Evolutionary conservation across 2,329 filamentous ascomycete species (phyloP).

Genomic region (Diaporthe sp.): DNA sequence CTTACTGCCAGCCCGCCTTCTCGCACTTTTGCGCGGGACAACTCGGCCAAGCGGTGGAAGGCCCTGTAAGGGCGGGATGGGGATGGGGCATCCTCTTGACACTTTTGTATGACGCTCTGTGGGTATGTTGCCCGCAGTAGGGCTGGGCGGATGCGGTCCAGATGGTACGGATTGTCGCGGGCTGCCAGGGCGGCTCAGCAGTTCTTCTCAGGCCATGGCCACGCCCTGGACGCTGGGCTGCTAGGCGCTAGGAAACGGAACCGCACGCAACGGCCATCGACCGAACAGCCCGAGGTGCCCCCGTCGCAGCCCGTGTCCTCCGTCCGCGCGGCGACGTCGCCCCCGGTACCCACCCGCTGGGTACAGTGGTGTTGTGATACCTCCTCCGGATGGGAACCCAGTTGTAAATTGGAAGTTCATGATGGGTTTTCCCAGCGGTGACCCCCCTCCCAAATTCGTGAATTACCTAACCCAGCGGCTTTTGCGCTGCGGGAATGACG

Average conservation of each 20-base stretch:
- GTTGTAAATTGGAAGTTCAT: background rate
- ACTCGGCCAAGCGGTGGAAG: constrained; percentile 12
- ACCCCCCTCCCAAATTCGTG: background rate
- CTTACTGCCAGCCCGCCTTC: background rate
- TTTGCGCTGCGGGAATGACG: background rate
- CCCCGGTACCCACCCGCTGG: background rate
- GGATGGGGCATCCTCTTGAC: background rate
- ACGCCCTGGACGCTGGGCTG: background rate
- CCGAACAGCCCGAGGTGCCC: constrained; percentile 4
- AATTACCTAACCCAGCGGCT: constrained; percentile 33
- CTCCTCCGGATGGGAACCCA: background rate
- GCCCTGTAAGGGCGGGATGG: background rate
- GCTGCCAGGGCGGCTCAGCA: background rate
- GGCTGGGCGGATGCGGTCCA: constrained; percentile 21
- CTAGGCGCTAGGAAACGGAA: background rate
- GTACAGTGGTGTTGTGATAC: background rate
- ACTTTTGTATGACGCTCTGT: constrained; percentile 4
- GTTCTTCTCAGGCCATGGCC: background rate
- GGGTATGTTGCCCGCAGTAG: constrained; percentile 23
- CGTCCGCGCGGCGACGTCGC: background rate
- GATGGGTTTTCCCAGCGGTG: background rate
- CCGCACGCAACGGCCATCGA: constrained; percentile 22
- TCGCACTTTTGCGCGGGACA: constrained; percentile 36
- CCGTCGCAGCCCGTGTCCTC: background rate
- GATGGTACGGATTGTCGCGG: background rate